These are phyloP conservation scores for Neofusicoccum parvum DNA, from an alignment of 2,329 filamentous ascomycete genomes.

Conservation along the genomic window DNA sequence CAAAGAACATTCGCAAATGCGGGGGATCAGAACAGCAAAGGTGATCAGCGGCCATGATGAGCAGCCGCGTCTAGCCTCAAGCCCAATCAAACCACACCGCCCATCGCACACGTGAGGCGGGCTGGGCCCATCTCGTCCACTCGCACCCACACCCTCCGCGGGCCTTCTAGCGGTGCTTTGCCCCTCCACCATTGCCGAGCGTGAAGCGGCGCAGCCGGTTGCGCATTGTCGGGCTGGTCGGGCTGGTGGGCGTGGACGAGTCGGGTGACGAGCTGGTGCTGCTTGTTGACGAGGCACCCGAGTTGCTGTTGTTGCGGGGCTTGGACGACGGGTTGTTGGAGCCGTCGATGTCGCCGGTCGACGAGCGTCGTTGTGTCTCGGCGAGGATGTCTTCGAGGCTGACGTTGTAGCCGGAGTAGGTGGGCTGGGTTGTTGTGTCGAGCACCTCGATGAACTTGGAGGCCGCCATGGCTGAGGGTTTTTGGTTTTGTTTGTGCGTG, in stretches of 20 bases:
- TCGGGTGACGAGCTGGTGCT: slow-evolving; percentile 4
- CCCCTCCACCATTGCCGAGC: not conserved
- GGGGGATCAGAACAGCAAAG: not conserved
- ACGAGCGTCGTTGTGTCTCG: slow-evolving; percentile 37
- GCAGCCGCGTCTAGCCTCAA: slow-evolving; percentile 3
- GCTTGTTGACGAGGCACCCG: not conserved
- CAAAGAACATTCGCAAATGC: not conserved
- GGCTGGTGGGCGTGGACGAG: slow-evolving; percentile 11
- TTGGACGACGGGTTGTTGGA: not conserved
- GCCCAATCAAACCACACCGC: not conserved
- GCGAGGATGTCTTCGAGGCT: slow-evolving; percentile 43
- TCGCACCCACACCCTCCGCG: too few species aligned
- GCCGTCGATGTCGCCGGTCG: slow-evolving; percentile 7
- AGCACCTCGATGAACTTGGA: slow-evolving; percentile 44
- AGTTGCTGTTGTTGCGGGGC: slow-evolving; percentile 16
- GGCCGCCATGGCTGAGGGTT: slow-evolving; percentile 29
- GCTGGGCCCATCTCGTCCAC: not conserved
- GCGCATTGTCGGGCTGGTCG: slow-evolving; percentile 16
- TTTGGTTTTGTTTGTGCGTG: not conserved
- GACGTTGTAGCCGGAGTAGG: slow-evolving; percentile 39
- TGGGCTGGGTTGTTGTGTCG: slow-evolving; percentile 35
- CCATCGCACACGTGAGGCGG: not conserved
- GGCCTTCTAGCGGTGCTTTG: not conserved
- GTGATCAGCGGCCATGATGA: not conserved
- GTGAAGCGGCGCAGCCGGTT: slow-evolving; percentile 17